Base-by-base conservation (phyloP, 768 basidiomycete species). In the Suillus cothurnatus region DNA sequence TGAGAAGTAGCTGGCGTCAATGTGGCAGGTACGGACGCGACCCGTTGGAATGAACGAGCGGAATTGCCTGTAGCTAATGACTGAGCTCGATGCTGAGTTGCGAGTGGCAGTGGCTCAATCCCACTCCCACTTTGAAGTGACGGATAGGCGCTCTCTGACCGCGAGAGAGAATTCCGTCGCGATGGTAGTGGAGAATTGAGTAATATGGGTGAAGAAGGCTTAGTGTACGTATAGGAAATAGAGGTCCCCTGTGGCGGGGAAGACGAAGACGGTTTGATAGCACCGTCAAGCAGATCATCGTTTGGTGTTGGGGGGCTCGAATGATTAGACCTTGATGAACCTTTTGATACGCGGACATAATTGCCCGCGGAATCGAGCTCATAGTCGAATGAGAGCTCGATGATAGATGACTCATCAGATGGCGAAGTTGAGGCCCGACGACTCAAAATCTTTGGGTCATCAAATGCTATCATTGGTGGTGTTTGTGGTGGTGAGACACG, bases 121-220 rank as follows among this genome's bases (percentile, higher is more conserved):
- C 23, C 38, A 39, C 58, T 43, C 64, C 23, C 68, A 65, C 71
- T 65, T 32, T 74, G 73, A n/a, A 83, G 79, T 9, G 80, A 73
- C n/a, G 85, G 77, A 68, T 85, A 84, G 36, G 85, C 82, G 70
- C 85, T 89, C 72, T 92, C 90, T 47, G 90, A 89, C 53, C 87
- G 87, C 6, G 89, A 85, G 34, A 92, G 81, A 0, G 89, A 85
- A 23, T 79, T 72, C 62, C 86, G 82, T 59, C 79, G 71, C 26
- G 78, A 66, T 7, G 79, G 80, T 23, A 77, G 68, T 1, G 80
- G 80, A 36, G 83, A 81, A 63, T 76, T 72, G 57, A 79, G 72
- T 21, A 78, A 64, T 28, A 75, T 76, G 8, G 84, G 75, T 21
- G 78, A 75, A 14, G 74, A 72, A 28, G 76, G 71, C 64, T 75